Evolutionary conservation across 1,284 basidiomycete genomes (phyloP).

Genomic region (Tremellales sp.): DNA sequence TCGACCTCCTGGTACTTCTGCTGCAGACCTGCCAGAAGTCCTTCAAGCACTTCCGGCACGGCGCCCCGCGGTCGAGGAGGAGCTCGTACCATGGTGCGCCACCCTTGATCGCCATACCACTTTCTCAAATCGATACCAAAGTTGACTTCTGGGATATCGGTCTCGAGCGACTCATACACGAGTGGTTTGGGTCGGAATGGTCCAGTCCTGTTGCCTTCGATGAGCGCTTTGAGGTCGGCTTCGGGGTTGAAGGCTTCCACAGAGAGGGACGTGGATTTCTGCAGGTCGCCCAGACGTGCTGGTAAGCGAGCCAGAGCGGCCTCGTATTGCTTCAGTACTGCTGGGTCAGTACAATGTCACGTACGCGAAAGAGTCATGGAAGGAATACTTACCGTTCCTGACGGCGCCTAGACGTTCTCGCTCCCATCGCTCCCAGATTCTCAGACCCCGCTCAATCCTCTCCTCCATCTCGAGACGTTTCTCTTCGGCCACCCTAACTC

Average conservation of each 20-base stretch:
- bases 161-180: constrained; percentile 74
- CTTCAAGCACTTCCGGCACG: constrained; percentile 71
- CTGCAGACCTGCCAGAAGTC: constrained; percentile 62
- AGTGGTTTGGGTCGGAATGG: constrained; percentile 78
- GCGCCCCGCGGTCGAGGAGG: constrained; percentile 53
- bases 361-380: background rate
- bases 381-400: constrained; percentile 61
- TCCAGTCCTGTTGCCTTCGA: constrained; percentile 83
- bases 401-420: constrained; percentile 72
- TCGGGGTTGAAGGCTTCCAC: constrained; percentile 81
- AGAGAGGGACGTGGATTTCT: constrained; percentile 66
- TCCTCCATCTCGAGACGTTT: constrained; percentile 79
- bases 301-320: constrained; percentile 67
- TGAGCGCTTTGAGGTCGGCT: constrained; percentile 61
- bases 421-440: constrained; percentile 77
- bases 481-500: constrained; percentile 62
- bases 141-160: constrained; percentile 73
- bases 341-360: constrained; percentile 1
- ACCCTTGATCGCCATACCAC: constrained; percentile 68
- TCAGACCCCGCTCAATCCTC: constrained; percentile 73
- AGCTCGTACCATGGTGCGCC: constrained; percentile 39
- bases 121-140: constrained; percentile 83
- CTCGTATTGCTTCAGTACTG: constrained; percentile 78
- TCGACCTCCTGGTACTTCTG: constrained; percentile 63
- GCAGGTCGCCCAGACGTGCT: constrained; percentile 59